These are phyloP conservation scores for Lasiodiplodia sp. DNA, from an alignment of 2,329 filamentous ascomycete species.

Conservation along the genomic window DNA sequence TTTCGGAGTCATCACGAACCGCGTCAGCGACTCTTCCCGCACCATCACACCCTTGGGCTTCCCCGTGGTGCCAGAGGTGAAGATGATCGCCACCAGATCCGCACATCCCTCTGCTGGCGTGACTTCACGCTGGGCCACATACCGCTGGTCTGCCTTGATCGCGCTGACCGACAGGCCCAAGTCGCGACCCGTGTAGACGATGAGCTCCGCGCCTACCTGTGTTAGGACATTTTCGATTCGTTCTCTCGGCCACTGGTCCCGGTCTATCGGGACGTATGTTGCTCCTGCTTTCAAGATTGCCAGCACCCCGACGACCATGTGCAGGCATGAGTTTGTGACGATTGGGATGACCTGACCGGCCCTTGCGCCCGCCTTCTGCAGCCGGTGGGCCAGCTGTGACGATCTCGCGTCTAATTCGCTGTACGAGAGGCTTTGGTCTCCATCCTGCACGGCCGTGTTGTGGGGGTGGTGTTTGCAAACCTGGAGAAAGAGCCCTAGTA, in stretches of 20 bases:
- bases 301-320: constrained; percentile 26
- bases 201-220: not conserved
- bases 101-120: not conserved
- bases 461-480: not conserved
- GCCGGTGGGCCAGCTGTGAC: not conserved
- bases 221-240: constrained; percentile 4
- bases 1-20: not conserved
- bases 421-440: not conserved
- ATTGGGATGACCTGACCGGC: constrained; percentile 4
- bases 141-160: no score
- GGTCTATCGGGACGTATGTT: constrained; percentile 24
- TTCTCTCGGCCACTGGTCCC: constrained; percentile 13
- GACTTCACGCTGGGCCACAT: no score
- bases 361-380: not conserved
- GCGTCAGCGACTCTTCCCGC: not conserved
- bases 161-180: no score
- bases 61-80: constrained; percentile 4
- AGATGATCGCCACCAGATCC: constrained; percentile 4
- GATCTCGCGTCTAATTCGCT: not conserved
- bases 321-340: constrained; percentile 20
- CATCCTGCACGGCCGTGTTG: constrained; percentile 10
- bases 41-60: constrained; percentile 5
- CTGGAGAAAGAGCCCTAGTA: no score
- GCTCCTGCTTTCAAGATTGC: constrained; percentile 21
- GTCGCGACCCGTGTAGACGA: not conserved